A percentile compares a stretch with the other conserved stretches of the same genome.
Evolutionary conservation across 495 filamentous ascomycete species (phyloP).

Genomic region (Sporormia fimetaria): DNA sequence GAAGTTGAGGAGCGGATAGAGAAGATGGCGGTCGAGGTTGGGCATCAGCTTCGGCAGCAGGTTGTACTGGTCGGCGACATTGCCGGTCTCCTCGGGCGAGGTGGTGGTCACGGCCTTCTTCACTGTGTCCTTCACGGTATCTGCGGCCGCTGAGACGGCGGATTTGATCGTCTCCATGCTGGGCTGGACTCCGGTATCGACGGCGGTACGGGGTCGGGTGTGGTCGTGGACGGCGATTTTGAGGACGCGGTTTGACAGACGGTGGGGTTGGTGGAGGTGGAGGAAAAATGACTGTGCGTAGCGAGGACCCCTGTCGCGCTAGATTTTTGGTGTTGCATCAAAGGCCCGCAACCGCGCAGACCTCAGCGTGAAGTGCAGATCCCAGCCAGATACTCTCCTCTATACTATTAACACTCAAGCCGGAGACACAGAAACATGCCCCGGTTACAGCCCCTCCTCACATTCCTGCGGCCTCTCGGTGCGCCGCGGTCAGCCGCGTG

Average conservation of each 20-base stretch:
- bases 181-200: background rate
- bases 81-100: no score
- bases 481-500: slow-evolving; percentile 23
- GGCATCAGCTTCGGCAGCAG: slow-evolving; percentile 79
- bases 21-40: slow-evolving; percentile 88
- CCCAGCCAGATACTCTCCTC: background rate
- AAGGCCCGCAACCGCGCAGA: background rate
- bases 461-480: slow-evolving; percentile 30
- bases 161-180: background rate
- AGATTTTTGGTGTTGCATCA: slow-evolving; percentile 14
- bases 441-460: slow-evolving; percentile 16
- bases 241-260: slow-evolving; percentile 5
- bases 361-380: slow-evolving; percentile 3
- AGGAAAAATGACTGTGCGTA: slow-evolving; percentile 18
- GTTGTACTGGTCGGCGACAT: slow-evolving; percentile 58
- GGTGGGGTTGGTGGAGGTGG: background rate
- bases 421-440: no score
- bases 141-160: slow-evolving; percentile 43
- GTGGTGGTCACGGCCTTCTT: no score
- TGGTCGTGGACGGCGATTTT: background rate
- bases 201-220: background rate
- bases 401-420: background rate
- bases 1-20: slow-evolving; percentile 90
- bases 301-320: slow-evolving; percentile 15
- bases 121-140: no score